phyloP scores from a whole-genome alignment of 352 stramenopile genomes.

The Blastocystis sp. region DNA sequence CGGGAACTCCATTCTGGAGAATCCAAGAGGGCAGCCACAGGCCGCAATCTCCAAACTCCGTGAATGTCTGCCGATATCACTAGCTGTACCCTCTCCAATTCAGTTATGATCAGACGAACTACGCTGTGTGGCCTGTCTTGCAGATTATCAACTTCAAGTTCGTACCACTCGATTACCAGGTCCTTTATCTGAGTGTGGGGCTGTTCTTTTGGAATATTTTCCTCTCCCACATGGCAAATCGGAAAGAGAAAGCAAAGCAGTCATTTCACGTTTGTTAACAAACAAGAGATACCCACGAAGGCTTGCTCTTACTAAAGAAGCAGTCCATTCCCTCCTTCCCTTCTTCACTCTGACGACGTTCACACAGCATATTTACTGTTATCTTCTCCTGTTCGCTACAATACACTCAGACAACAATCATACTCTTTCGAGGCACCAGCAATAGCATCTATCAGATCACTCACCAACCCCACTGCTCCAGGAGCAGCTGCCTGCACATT shows the following conservation, averaged over 20 bases:
- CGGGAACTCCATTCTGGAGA: conserved; percentile 46
- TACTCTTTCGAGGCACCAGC: not conserved
- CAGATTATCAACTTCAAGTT: conserved; percentile 60
- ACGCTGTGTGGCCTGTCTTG: conserved; percentile 43
- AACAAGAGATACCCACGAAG: conserved; percentile 41
- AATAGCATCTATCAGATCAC: conserved; percentile 31
- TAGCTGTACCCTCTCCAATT: not conserved
- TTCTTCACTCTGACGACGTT: conserved; percentile 33
- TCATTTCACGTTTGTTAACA: conserved; percentile 14
- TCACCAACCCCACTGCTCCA: not conserved
- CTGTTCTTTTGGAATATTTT: conserved; percentile 59
- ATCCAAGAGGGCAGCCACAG: not conserved
- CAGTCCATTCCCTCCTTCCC: conserved; percentile 55
- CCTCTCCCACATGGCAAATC: conserved; percentile 51
- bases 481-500: not conserved
- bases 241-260: not conserved
- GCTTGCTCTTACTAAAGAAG: conserved; percentile 45
- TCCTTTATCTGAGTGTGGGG: conserved; percentile 19
- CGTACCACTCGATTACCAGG: conserved; percentile 46
- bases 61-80: not conserved
- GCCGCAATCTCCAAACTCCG: conserved; percentile 13
- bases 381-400: conserved; percentile 11
- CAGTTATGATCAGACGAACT: conserved; percentile 19
- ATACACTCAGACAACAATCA: not conserved
- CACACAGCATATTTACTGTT: conserved; percentile 41